These are phyloP conservation scores for Naematelia aurantialba DNA, from an alignment of 768 basidiomycete genomes.

Conservation along the genomic window DNA sequence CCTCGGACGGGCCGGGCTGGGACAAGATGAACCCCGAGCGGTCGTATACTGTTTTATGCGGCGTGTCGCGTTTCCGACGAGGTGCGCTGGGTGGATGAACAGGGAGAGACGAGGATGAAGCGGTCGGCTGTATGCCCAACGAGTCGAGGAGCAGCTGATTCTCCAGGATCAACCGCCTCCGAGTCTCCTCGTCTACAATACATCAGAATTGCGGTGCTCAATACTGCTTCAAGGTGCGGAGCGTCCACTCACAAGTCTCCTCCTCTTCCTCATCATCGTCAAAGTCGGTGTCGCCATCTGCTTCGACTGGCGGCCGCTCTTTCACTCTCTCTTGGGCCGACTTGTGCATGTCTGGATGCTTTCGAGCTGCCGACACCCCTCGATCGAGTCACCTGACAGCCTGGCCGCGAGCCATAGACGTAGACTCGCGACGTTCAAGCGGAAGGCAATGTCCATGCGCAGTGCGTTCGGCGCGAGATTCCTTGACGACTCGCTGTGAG, in stretches of 20 bases:
- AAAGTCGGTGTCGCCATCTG: slow-evolving; percentile 3
- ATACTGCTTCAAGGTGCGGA: too few species aligned
- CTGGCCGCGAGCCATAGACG: too few species aligned
- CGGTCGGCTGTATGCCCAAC: slow-evolving; percentile 9
- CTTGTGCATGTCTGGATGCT: too few species aligned
- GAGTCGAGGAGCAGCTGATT: slow-evolving; percentile 24
- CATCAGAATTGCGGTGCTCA: not conserved
- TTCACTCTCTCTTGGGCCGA: not conserved
- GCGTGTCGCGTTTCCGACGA: not conserved
- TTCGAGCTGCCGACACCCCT: too few species aligned
- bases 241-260: slow-evolving; percentile 1
- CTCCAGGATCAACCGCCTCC: slow-evolving; percentile 31
- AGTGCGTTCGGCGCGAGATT: too few species aligned
- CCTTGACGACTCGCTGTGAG: too few species aligned
- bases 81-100: not conserved
- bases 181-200: slow-evolving; percentile 24
- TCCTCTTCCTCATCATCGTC: slow-evolving; percentile 3
- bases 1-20: slow-evolving; percentile 20
- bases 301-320: not conserved
- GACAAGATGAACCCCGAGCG: slow-evolving; percentile 34
- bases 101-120: not conserved
- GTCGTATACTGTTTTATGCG: slow-evolving; percentile 17
- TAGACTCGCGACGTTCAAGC: not conserved
- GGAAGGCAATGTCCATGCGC: too few species aligned
- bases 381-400: too few species aligned